A percentile compares a stretch with the other conserved stretches of the same genome.
Evolutionary conservation across 371 early-diverging fungal genomes (phyloP).

Genomic region (Circinella umbellata): DNA sequence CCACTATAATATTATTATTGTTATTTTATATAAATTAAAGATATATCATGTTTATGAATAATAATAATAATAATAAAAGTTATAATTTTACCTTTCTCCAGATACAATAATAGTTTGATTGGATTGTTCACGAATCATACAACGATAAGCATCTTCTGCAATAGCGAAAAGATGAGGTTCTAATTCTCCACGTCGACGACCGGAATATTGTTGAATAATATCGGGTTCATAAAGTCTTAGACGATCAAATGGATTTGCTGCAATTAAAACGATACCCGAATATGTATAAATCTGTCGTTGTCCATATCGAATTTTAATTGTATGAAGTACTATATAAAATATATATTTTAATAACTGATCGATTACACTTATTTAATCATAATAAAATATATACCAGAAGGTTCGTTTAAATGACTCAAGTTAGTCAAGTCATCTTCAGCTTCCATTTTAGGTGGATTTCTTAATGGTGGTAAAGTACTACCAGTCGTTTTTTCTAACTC

Average conservation of each 20-base stretch:
- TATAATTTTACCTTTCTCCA: conserved; percentile 82
- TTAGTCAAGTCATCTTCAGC: conserved; percentile 91
- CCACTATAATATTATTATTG: conserved; percentile 54
- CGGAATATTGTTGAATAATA: conserved; percentile 90
- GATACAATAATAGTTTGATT: conserved; percentile 99
- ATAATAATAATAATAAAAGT: not conserved
- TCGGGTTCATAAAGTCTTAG: conserved; percentile 89
- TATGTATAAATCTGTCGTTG: conserved; percentile 97
- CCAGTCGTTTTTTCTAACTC: conserved; percentile 71
- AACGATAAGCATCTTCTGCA: conserved; percentile 97
- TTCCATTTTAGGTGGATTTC: conserved; percentile 90
- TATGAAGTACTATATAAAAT: conserved; percentile 74
- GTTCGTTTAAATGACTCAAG: conserved; percentile 92
- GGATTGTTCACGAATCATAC: conserved; percentile 88
- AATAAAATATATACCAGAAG: too few relatives aligned
- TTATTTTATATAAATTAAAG: too few relatives aligned
- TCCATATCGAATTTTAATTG: conserved; percentile 84
- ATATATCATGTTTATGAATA: not conserved
- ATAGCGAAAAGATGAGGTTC: conserved; percentile 99
- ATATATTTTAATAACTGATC: too few relatives aligned
- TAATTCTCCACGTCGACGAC: conserved; percentile 90
- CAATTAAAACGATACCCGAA: conserved; percentile 98
- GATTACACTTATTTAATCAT: too few relatives aligned
- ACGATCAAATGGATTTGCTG: conserved; percentile 96
- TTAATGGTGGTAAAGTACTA: conserved; percentile 80